Base-by-base conservation (phyloP, 805 yeast species). In the Metschnikowia arizonensis region DNA sequence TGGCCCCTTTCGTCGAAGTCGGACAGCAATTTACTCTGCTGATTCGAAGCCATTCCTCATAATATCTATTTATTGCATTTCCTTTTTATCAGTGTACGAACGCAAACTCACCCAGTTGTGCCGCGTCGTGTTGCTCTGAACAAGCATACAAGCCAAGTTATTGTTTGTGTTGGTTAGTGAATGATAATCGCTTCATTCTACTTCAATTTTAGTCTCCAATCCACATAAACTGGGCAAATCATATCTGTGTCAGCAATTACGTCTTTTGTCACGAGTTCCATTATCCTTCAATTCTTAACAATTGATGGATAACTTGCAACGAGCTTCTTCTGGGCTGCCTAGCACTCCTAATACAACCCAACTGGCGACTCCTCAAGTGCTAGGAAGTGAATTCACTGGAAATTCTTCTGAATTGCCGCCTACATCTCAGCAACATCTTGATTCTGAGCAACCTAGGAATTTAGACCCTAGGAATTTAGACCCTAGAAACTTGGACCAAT, bases 351-450 rank as follows among this genome's bases (percentile, higher is more conserved):
- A 24, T 12, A 28, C 49, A 25, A 42, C 42, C 23, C 72, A 64
- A 12, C 85, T 85, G 2, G 87, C 87, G 1, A 82, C 88, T 1
- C 85, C 87, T 7, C 65, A 87, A 53, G 82, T 82, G 87, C 63
- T 82, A 39, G 70, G 85, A 53, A 79, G 78, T 55, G 76, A 77
- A 26, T 47, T 50, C 31, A 44, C 46, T 35, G 45, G 42, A n/a
- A 29, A 39, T 24, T 35, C 42, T 5, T 12, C 44, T 1, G 52
- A 49, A 21, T 36, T 42, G 28, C 10, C 26, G 26, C 39, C 26
- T 23, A 15, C 40, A 26, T 40, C 31, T 14, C 26, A 14, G 44
- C 49, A 34, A n/a, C 33, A 33, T 5, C 36, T 31, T 10, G 5
- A 10, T n/a, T 26, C 12, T 4, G 29, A 26, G 12, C 29, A 26